A percentile compares a stretch with the other conserved stretches of the same genome.
phyloP scores from a whole-genome alignment of 2,329 filamentous ascomycete species.

The Cladosporium sp. region DNA sequence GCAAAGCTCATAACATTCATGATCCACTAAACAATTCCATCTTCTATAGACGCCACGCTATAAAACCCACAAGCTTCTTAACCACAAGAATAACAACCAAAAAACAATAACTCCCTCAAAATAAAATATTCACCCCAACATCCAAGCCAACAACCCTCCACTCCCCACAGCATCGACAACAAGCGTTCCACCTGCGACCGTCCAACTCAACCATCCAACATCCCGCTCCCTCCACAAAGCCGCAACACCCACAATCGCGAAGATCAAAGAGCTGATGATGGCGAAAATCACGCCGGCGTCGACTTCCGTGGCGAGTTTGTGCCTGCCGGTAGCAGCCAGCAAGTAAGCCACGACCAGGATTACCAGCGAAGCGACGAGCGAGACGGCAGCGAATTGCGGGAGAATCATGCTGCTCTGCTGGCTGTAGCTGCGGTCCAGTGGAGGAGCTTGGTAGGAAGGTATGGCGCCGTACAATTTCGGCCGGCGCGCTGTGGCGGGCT shows the following conservation, averaged over 20 bases:
- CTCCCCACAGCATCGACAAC: slow-evolving; percentile 45
- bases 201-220: slow-evolving; percentile 40
- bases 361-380: slow-evolving; percentile 55
- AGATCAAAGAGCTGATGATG: slow-evolving; percentile 61
- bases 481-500: background rate
- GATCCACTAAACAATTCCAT: too few species aligned
- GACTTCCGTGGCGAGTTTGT: slow-evolving; percentile 64
- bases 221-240: slow-evolving; percentile 50
- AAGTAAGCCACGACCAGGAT: slow-evolving; percentile 61
- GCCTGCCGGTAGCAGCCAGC: slow-evolving; percentile 63
- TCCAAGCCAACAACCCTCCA: slow-evolving; percentile 49
- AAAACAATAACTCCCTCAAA: background rate
- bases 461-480: slow-evolving; percentile 8
- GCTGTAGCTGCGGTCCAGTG: background rate
- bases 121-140: slow-evolving; percentile 32
- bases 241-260: slow-evolving; percentile 57
- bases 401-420: slow-evolving; percentile 10
- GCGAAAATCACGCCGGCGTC: slow-evolving; percentile 68
- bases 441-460: background rate
- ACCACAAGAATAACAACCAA: background rate
- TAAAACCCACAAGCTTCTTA: too few species aligned
- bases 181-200: slow-evolving; percentile 44
- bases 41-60: too few species aligned
- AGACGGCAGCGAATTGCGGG: slow-evolving; percentile 41
- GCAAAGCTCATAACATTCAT: too few species aligned